Conservation (phyloP, 2,329 filamentous ascomycete genomes). For the Thyridium curvatum region DNA sequence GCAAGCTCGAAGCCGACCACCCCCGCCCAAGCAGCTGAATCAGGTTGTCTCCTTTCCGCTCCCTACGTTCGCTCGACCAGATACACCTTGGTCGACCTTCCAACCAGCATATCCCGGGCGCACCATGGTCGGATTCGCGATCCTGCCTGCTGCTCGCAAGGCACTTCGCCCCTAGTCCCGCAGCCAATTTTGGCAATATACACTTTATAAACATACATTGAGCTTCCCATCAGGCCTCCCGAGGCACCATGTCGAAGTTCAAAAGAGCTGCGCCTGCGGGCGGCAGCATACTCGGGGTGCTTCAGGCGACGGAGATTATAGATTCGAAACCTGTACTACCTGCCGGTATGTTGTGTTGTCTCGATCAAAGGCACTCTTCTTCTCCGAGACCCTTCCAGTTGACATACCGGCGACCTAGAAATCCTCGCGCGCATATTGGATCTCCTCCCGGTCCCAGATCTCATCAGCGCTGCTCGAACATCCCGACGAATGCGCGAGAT, state of each 20-base stretch:
- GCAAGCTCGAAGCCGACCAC: too few species aligned
- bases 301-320: constrained; percentile 76
- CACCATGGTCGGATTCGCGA: too few species aligned
- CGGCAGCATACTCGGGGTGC: constrained; percentile 62
- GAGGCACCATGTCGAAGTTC: constrained; percentile 22
- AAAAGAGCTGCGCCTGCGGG: constrained; percentile 28
- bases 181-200: too few species aligned
- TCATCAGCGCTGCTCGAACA: constrained; percentile 77
- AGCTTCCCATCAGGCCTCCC: too few species aligned
- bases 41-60: too few species aligned
- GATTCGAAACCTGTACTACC: constrained; percentile 73
- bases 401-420: constrained; percentile 44
- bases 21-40: too few species aligned
- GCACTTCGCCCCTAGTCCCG: too few species aligned
- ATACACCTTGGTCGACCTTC: too few species aligned
- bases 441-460: constrained; percentile 78
- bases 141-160: too few species aligned
- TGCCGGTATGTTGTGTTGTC: constrained; percentile 54
- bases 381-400: neutral
- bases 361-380: neutral
- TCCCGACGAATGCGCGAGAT: constrained; percentile 90
- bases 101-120: too few species aligned
- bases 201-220: too few species aligned
- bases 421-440: constrained; percentile 85
- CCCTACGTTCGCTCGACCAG: too few species aligned